A percentile compares a stretch with the other conserved stretches of the same genome.
phyloP scores from a whole-genome alignment of 2,329 filamentous ascomycete species.

The Fusarium hainanense region DNA sequence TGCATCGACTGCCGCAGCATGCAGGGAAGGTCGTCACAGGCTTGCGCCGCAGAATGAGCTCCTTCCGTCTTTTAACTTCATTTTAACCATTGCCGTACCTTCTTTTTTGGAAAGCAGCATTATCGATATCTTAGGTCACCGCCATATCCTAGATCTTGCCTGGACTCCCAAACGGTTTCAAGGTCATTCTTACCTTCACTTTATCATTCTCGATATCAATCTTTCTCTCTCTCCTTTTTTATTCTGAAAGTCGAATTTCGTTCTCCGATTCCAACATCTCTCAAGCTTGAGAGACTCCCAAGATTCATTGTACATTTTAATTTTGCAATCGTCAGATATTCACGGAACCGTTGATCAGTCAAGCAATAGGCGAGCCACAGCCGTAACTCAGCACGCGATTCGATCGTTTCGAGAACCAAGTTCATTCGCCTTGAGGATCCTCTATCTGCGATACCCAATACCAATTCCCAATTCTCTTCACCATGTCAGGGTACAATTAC shows the following conservation, averaged over 20 bases:
- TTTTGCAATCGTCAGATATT: background rate
- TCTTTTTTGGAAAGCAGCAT: constrained; percentile 29
- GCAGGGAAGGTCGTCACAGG: constrained; percentile 34
- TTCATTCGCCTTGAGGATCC: background rate
- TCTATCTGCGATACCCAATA: background rate
- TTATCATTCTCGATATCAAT: background rate
- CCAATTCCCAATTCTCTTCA: background rate
- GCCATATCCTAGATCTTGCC: background rate
- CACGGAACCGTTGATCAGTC: background rate
- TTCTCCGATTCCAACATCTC: background rate
- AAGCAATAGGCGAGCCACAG: background rate
- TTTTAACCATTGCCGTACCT: constrained; percentile 21
- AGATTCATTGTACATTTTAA: background rate
- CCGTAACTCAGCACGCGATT: background rate
- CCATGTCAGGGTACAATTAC: constrained; percentile 65
- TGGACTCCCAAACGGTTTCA: background rate
- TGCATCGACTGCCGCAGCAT: constrained; percentile 12
- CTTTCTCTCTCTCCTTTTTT: constrained; percentile 3
- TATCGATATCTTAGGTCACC: constrained; percentile 11
- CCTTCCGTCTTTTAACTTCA: constrained; percentile 18
- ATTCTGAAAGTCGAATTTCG: background rate
- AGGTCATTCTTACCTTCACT: background rate
- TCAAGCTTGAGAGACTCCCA: constrained; percentile 1
- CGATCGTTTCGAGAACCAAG: background rate
- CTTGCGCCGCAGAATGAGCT: constrained; percentile 15